A percentile compares a stretch with the other conserved stretches of the same genome.
Evolutionary conservation across 169 alveolate species (phyloP).

Genomic region (Theileria luwenshuni): DNA sequence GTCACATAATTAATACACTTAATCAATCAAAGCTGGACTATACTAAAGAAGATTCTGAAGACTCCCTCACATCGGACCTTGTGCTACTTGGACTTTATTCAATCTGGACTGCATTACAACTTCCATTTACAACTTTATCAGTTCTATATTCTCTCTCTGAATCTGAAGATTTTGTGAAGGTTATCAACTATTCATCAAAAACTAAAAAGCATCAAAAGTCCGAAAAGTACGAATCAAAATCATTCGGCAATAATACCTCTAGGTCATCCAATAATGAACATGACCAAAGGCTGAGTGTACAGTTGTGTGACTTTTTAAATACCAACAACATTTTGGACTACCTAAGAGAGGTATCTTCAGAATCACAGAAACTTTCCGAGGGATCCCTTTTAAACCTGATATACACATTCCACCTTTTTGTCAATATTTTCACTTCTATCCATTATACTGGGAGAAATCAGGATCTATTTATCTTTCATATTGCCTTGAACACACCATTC

Average conservation of each 20-base stretch:
- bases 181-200: not conserved
- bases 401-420: not conserved
- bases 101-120: constrained; percentile 30
- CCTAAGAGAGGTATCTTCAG: not conserved
- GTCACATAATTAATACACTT: constrained; percentile 17
- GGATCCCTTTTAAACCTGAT: not conserved
- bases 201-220: not conserved
- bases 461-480: not conserved
- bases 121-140: constrained; percentile 52
- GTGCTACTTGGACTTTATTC: constrained; percentile 30
- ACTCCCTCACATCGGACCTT: constrained; percentile 21
- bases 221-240: not conserved
- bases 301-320: not conserved
- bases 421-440: not conserved
- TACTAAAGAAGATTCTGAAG: not conserved
- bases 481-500: not conserved
- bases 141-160: constrained; percentile 18
- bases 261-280: not conserved
- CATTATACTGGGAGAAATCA: not conserved
- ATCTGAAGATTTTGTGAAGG: not conserved
- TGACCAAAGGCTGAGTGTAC: not conserved
- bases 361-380: not conserved
- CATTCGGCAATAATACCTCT: not conserved
- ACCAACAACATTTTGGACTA: not conserved
- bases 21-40: constrained; percentile 35